Conservation (phyloP, 345 rosid species). For the Populus davidiana region DNA sequence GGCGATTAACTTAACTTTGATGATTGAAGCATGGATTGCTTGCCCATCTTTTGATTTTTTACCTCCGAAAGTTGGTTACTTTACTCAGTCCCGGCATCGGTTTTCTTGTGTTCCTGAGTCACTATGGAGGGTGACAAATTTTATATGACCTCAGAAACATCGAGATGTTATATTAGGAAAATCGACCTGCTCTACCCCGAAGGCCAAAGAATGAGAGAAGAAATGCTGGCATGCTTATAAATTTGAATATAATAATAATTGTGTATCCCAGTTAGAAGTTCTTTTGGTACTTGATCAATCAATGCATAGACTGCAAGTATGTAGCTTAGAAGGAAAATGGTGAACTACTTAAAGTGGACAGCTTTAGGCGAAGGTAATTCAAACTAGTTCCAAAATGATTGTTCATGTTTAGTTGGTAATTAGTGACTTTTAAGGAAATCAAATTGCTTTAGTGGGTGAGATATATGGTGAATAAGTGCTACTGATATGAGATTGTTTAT, state of each 20-base stretch:
- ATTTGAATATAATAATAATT: not conserved
- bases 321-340: not conserved
- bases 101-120: not conserved
- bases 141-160: not conserved
- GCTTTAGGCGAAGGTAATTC: not conserved
- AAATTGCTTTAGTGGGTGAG: not conserved
- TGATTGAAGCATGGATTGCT: not conserved
- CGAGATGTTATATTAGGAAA: not conserved
- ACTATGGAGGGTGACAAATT: not conserved
- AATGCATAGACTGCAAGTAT: not conserved
- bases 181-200: not conserved
- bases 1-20: not conserved
- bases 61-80: not conserved
- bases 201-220: not conserved
- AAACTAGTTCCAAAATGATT: not conserved
- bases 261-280: not conserved
- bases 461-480: not conserved
- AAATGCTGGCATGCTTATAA: not conserved
- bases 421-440: not conserved
- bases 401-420: not conserved
- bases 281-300: not conserved
- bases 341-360: not conserved
- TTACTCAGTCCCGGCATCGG: not conserved
- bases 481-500: too few species aligned
- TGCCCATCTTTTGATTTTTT: not conserved